Percentiles rank a stretch among this genome's conserved stretches.
These are phyloP conservation scores for Cyberlindnera euphorbiae DNA, from an alignment of 805 yeast genomes.

Conservation along the genomic window DNA sequence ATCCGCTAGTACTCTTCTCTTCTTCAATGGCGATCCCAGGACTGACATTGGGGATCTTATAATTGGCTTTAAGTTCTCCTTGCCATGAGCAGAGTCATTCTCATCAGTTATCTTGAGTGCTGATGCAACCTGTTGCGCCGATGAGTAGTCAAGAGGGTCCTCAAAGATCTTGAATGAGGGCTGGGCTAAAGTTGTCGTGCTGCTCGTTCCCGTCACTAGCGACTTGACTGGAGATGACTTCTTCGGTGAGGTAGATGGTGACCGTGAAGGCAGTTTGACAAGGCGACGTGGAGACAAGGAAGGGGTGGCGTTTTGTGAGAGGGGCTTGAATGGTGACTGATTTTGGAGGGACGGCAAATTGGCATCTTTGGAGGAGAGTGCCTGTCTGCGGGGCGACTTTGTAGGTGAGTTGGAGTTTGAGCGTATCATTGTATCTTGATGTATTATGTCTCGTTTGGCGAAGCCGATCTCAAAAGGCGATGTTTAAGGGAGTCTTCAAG, in stretches of 20 bases:
- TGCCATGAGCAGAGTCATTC: slow-evolving; percentile 14
- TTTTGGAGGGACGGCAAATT: slow-evolving; percentile 12
- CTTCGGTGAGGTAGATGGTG: slow-evolving; percentile 11
- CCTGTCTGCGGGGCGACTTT: slow-evolving; percentile 21
- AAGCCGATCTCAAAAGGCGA: too few relatives aligned
- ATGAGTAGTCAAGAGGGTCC: slow-evolving; percentile 22
- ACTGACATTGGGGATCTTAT: background rate
- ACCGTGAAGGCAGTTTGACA: slow-evolving; percentile 3
- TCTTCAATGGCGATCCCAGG: background rate
- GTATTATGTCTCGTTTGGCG: background rate
- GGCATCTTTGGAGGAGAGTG: slow-evolving; percentile 23
- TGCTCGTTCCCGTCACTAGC: background rate
- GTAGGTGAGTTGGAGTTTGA: slow-evolving; percentile 21
- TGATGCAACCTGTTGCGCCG: slow-evolving; percentile 14
- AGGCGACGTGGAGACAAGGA: slow-evolving; percentile 12
- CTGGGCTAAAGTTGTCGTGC: slow-evolving; percentile 12
- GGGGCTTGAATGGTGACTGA: slow-evolving; percentile 9
- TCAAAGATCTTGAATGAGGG: slow-evolving; percentile 20
- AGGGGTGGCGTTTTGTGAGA: slow-evolving; percentile 11
- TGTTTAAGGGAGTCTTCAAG: too few relatives aligned
- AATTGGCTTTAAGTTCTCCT: slow-evolving; percentile 18
- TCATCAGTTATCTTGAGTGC: slow-evolving; percentile 14
- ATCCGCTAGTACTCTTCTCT: slow-evolving; percentile 12
- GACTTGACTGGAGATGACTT: slow-evolving; percentile 5
- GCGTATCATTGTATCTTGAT: slow-evolving; percentile 1